Percentiles rank a stretch among this genome's conserved stretches.
These are phyloP conservation scores for Castanea sativa DNA, from an alignment of 306 rosid genomes.

Conservation along the genomic window DNA sequence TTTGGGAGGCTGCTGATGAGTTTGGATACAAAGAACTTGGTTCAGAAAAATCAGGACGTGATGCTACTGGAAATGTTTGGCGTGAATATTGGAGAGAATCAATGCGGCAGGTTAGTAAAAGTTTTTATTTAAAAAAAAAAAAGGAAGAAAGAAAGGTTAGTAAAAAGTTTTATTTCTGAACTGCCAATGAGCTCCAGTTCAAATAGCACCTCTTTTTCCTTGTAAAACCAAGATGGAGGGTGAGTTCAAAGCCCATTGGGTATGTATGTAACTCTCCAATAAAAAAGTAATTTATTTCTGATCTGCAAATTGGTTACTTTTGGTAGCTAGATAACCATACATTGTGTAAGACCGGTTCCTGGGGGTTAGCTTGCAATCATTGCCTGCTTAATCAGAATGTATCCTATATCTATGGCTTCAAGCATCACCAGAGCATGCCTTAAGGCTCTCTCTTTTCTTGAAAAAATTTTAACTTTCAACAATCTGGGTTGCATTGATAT, in stretches of 20 bases:
- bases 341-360: background rate
- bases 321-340: background rate
- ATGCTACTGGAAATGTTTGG: slow-evolving; percentile 86
- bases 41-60: slow-evolving; percentile 95
- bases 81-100: slow-evolving; percentile 94
- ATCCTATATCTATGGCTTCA: background rate
- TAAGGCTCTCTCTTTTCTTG: background rate
- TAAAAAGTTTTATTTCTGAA: too few species aligned
- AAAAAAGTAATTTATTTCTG: background rate
- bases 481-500: background rate
- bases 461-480: background rate
- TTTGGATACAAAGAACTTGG: slow-evolving; percentile 94
- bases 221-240: too few species aligned
- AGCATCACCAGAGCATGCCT: background rate
- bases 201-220: too few species aligned
- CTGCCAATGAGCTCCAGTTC: too few species aligned
- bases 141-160: too few species aligned
- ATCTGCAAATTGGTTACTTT: background rate
- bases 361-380: background rate
- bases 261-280: too few species aligned
- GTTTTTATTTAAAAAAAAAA: too few species aligned
- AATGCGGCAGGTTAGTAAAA: slow-evolving; percentile 62
- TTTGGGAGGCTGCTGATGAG: slow-evolving; percentile 94
- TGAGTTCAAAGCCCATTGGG: too few species aligned
- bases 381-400: background rate